Base-by-base conservation (phyloP, 2,329 filamentous ascomycete species). In the Fusarium protoensiforme region DNA sequence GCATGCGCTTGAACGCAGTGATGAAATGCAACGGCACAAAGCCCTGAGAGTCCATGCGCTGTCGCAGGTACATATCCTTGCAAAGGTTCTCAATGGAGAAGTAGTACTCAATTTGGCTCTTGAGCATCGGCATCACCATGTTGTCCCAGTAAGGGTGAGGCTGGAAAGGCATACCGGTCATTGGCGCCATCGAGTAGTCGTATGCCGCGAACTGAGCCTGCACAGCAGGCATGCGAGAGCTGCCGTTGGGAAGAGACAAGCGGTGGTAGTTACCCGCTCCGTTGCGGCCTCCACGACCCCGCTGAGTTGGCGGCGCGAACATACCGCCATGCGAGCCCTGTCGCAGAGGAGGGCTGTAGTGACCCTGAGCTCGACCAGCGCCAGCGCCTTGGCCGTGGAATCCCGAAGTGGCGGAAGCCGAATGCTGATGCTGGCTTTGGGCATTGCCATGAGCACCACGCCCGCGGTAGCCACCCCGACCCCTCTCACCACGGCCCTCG, bases 51-150 rank as follows among this genome's bases (percentile, higher is more conserved):
- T 99, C 96, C 96, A 99, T 98, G 77, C 95, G 92, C 78, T 90
- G 92, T 65, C 96, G 92, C 67, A 99, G 87, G 82, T 91, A 98
- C 78, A 94, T 88, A 79, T 99, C 96, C 83, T 98, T 98, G 87
- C 94, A 93, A 58, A 98, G 88, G 80, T 99, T 99, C 79, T 98
- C 94, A 31, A 98, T 89, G 0, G 96, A 98, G 84, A 99, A 98
- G 83, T 99, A 99, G 85, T 98, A 99, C 78, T 98, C 94, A 39
- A 95, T 89, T 79, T 88, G 85, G 73, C 80, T 81, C 63, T 83
- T 86, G 57, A 90, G 80, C 54, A 86, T 80, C 5, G 82, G 75
- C 39, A 86, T 54, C 18, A 81, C 60, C 72, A 82, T 75, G 78
- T 92, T 91, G 76, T 88, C 71, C 85, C 87, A 78, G 90, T 89